Evolutionary conservation across 1,139 yeast species (phyloP), one percentile per base, ranked within the genome.

Genomic region (Yamadazyma pseudoaaseri): DNA sequence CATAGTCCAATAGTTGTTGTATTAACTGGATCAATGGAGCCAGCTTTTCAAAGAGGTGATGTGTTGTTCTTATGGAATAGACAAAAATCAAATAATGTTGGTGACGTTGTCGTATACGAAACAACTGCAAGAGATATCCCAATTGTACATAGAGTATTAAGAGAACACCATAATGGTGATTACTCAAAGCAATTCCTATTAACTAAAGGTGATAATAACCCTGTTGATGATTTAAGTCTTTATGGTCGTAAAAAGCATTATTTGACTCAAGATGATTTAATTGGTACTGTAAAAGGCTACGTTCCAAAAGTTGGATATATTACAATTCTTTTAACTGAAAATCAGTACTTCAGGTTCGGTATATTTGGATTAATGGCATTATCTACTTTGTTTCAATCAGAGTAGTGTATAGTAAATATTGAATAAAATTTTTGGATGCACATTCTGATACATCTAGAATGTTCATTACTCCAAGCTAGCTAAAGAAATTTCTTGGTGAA

Each of bases 1-100:
- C 84, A 86, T 43, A 86, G 97, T 2, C 99, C 99, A 12, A 80
- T 92, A 26, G 98, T 94, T 25, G 98, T 92, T 24, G 99, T 92
- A 9, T 75, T 92, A 30, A 87, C 97, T 2, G 99, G 98, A 5
- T 92, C 97, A 1, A 92, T 92, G 99, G 98, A 94, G 56, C 99
- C 99, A 1, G 98, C 98, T 0, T 94, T 94, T 71, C 97, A 92
- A 60, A 78, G 98, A 60, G 99, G 99, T 31, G 99, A 92, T 55
- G 82, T 94, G 26, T 66, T 92, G 40, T 82, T 92, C 52, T 69
- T 92, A 38, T 89, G 96, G 96, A 92, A 92, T 60, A 72, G 97
- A 44, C 81, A 84, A 39, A 51, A 62, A 14, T 61, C 60, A 26
- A 80, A 81, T 25, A 67, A 75, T 32, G 95, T 90, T 1, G 99